Evolutionary conservation across 257 asterid genomes (phyloP), one percentile per base, ranked within the genome.

Genomic region (Cinchona pubescens): DNA sequence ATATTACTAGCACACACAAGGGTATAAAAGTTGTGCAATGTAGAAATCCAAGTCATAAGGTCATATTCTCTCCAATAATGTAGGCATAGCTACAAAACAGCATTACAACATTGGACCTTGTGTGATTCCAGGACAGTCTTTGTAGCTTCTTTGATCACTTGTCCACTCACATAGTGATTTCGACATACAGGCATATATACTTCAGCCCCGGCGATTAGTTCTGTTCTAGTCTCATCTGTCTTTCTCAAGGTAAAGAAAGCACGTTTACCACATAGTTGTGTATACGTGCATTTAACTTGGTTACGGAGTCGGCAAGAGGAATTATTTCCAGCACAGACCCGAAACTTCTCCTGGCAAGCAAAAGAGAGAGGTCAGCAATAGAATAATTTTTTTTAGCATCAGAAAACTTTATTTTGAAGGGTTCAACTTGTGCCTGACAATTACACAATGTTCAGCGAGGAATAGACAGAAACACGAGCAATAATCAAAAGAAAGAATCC

Each of bases 101-200:
- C 74, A 77, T 73, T 78, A 64, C 83, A 85, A 64, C 83, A 85
- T 72, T 83, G 77, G 64, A 62, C 48, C 73, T 78, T 82, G 29
- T 84, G 91, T 60, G 90, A 84, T 60, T 85, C 92, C 9, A 89
- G 69, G 30, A 94, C 90, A 56, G 83, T 88, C 76, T 83, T 85
- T 40, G 93, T 77, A 76, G 92, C 92, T 77, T 86, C 97, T 86
- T 92, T 94, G 72, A 89, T 90, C 16, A 90, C 89, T 78, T 92
- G 95, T 61, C 96, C 98, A 38, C 90, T 85, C 56, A 87, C 91
- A 76, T 92, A 94, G 82, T 90, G 98, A 76, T 91, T 87, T n/a
- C 97, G 89, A 80, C 97, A 94, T 35, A 92, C 96, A 0, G 99
- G 97, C 97, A 92, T 92, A 69, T 94, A 90, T n/a, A 89, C 95